Conservation (phyloP, 495 filamentous ascomycete species). For the Aspergillus diversus region DNA sequence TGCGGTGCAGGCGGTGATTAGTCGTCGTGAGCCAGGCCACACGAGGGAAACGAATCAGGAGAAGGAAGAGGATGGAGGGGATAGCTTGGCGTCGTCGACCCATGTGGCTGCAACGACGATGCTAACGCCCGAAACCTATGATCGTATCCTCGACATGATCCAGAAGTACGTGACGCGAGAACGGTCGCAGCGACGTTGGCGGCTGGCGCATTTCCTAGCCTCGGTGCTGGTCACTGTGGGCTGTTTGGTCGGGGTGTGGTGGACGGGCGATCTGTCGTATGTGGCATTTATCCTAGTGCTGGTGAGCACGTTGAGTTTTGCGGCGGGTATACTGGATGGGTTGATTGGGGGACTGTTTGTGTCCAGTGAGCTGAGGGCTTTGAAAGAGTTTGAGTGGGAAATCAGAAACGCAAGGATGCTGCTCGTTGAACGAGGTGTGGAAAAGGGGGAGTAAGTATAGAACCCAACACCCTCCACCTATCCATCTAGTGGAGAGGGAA, state of each 20-base stretch:
- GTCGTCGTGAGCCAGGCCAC: conserved; percentile 20
- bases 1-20: conserved; percentile 61
- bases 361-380: conserved; percentile 74
- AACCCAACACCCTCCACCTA: background rate
- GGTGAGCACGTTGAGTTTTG: conserved; percentile 73
- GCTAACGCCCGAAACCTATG: conserved; percentile 63
- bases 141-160: conserved; percentile 71
- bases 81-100: conserved; percentile 5
- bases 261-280: conserved; percentile 68
- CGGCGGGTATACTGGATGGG: conserved; percentile 77
- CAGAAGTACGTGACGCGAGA: conserved; percentile 69
- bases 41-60: background rate
- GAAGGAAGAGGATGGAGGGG: background rate
- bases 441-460: background rate
- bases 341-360: conserved; percentile 87
- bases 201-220: conserved; percentile 71
- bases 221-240: conserved; percentile 66
- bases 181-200: conserved; percentile 66
- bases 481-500: too few relatives aligned
- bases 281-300: conserved; percentile 81
- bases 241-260: conserved; percentile 85
- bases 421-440: conserved; percentile 21
- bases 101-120: conserved; percentile 32
- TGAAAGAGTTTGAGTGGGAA: conserved; percentile 97
- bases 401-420: conserved; percentile 66